Conservation (phyloP, 805 yeast species). For the Nakazawaea pomicola region DNA sequence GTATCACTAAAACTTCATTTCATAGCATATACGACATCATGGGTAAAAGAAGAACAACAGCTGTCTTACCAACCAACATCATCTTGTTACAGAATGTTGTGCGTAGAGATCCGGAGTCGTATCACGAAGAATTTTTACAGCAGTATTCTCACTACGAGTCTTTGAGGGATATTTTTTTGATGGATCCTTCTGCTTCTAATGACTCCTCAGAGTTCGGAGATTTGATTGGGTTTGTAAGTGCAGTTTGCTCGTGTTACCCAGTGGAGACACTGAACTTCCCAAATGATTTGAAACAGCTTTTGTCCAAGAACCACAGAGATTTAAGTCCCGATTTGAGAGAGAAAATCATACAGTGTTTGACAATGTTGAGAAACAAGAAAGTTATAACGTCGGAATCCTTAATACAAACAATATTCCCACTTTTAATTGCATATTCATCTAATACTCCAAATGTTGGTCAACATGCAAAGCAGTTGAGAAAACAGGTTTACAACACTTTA, state of each 20-base stretch:
- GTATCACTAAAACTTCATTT: too few relatives aligned
- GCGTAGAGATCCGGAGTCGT: conserved; percentile 90
- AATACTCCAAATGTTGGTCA: conserved; percentile 43
- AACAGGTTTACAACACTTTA: conserved; percentile 75
- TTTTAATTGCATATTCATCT: conserved; percentile 63
- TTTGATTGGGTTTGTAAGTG: conserved; percentile 84
- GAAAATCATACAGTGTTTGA: conserved; percentile 82
- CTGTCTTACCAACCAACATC: conserved; percentile 87
- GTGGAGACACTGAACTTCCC: conserved; percentile 85
- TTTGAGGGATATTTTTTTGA: conserved; percentile 76
- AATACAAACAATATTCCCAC: conserved; percentile 85
- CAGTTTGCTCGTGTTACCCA: conserved; percentile 87
- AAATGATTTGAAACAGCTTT: conserved; percentile 63
- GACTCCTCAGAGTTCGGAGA: conserved; percentile 70
- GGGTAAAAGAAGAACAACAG: conserved; percentile 90
- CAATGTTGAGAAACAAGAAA: conserved; percentile 85
- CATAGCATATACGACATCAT: too few relatives aligned
- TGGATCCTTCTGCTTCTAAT: conserved; percentile 49
- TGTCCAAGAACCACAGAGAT: conserved; percentile 72
- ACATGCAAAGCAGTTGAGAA: conserved; percentile 78
- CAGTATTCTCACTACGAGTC: conserved; percentile 93
- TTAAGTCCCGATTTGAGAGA: conserved; percentile 84
- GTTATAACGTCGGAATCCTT: conserved; percentile 74
- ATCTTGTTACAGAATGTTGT: conserved; percentile 89
- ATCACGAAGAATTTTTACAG: conserved; percentile 87